Base-by-base conservation (phyloP, 116 monocot species). In the Phalaenopsis hybrid region DNA sequence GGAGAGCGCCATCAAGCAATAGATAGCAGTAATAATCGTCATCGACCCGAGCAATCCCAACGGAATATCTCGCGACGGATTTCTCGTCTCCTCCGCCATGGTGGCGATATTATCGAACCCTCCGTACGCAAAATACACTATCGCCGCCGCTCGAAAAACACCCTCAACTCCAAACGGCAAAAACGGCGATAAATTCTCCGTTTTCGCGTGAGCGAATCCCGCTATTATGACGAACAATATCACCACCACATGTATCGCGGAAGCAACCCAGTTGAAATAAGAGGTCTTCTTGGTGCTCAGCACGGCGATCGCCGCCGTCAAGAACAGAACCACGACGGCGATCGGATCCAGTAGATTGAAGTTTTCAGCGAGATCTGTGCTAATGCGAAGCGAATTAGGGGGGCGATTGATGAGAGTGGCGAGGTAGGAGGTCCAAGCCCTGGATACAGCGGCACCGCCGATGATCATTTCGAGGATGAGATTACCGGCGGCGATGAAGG, bases 61-160 rank as follows among this genome's bases (percentile, higher is more conserved):
- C 10, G 90, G 90, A 65, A 90, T 90, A 80, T 90, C 90, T 16
- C 82, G 81, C 13, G 90, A 85, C 34, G 90, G 90, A 50, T 90
- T 90, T 63, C 74, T 81, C 7, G 90, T 90, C 68, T 90, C 90
- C 59, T 90, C 90, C 0, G 90, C 90, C 87, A 90, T 87, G 6
- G 90, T 90, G 7, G 90, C 90, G n/a, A 90, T 85, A 76, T 83
- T 90, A 57, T 90, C 90, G 20, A 90, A 90, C n/a, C 90, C 90
- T 28, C 87, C 87, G 70, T 90, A 90, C 0, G 90, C 90, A 70
- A 87, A 90, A 76, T 90, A 90, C 28, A 90, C 87, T 13, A 90
- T 84, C 9, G 90, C 90, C 16, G 90, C 90, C 15, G 90, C 90
- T 21, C 49, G 81, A 37, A 90, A 90, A 10, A 90, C 85, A 8